Conservation (phyloP, 208 protist genomes). For the Polymyxa betae region DNA sequence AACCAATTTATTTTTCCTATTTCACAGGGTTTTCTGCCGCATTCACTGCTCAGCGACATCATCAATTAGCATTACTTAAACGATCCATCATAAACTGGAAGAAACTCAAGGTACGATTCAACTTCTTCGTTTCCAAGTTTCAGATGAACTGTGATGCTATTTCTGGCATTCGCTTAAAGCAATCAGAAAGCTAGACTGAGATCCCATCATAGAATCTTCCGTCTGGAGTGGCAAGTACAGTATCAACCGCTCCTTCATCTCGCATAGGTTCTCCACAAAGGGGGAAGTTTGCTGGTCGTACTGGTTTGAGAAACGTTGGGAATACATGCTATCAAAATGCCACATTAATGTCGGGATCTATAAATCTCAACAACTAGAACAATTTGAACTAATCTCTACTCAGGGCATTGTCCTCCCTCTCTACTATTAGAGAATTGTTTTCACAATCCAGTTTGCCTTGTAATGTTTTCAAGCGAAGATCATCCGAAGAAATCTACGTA, state of each 20-base stretch:
- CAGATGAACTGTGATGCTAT: too few relatives aligned
- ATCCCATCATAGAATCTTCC: not conserved
- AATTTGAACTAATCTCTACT: not conserved
- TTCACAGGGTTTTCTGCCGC: not conserved
- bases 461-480: not conserved
- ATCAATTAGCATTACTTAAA: not conserved
- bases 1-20: too few relatives aligned
- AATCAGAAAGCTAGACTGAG: too few relatives aligned
- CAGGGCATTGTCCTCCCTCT: not conserved
- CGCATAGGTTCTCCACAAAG: not conserved
- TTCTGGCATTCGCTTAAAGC: too few relatives aligned
- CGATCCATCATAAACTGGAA: not conserved
- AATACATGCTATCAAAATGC: conserved; percentile 49
- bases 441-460: not conserved
- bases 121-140: not conserved
- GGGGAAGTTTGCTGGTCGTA: conserved; percentile 11
- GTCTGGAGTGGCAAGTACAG: not conserved
- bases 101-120: not conserved
- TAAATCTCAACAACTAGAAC: not conserved
- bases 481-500: conserved; percentile 23
- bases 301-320: conserved; percentile 29
- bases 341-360: not conserved
- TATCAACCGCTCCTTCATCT: not conserved
- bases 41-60: not conserved
- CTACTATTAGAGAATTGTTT: not conserved